Base-by-base conservation (phyloP, 164 flowering plant species). In the Annona squamosa region DNA sequence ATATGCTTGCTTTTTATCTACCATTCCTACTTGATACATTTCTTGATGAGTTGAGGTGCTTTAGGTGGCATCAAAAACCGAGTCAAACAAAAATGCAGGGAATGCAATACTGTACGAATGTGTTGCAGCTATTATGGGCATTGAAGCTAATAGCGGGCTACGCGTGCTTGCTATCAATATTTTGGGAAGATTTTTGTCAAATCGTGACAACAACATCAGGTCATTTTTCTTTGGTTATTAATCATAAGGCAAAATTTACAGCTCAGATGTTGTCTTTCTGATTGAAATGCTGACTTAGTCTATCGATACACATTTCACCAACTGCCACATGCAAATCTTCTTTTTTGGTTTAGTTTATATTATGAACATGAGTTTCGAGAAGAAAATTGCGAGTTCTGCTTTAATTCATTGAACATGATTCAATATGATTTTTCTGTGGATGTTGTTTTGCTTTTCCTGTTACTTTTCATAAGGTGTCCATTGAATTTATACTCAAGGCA, bases 201-300 rank as follows among this genome's bases (percentile, higher is more conserved):
- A 92, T 76, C 97, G 98, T 68, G 99, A 96, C 86, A 96, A 96
- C 84, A 96, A 96, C 84, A 96, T 93, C 87, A 92, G 99, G 99
- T 93, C 61, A 62, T 65, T 73, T 66, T 63, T 69, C 57, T 59
- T 18, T 63, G 46, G 16, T 75, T 6, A 56, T 46, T 26, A 61
- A 61, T 67, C 45, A 5, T 63, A 56, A 0, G 43, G 9, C 17
- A 26, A 2, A 52, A 52, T 52, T 52, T 10, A 16, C 59, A 9
- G 7, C 59, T 52, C 13, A 52, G 59, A 3, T 52, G 9, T 5
- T 52, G 9, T 52, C 13, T 52, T 52, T 52, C 13, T 10, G 59
- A 52, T 52, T 10, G 59, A 52, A 9, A 52, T 10, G 59, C 59
- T 16, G 13, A 52, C 13, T 10, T 52, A 16, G 59, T 52, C 13